A percentile compares a stretch with the other conserved stretches of the same genome.
phyloP scores from a whole-genome alignment of 495 filamentous ascomycete genomes.

The Penicillium malachiteum region DNA sequence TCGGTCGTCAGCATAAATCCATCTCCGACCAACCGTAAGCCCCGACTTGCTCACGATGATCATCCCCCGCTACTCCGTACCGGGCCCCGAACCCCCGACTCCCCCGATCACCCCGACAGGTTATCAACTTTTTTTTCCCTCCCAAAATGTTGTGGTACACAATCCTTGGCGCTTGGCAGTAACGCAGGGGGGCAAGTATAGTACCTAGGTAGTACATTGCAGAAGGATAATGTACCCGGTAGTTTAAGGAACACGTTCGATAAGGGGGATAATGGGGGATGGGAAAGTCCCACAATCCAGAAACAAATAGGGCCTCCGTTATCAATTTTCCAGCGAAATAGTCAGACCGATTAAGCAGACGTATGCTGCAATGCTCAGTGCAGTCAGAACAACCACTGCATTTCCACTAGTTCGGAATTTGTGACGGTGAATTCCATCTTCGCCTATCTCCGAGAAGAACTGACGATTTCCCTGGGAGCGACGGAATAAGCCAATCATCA shows the following conservation, averaged over 20 bases:
- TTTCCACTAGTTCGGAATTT: slow-evolving; percentile 62
- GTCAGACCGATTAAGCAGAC: slow-evolving; percentile 75
- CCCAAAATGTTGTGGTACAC: slow-evolving; percentile 12
- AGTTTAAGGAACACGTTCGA: not conserved
- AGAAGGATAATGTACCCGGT: not conserved
- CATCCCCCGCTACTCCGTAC: not conserved
- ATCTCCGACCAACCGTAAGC: slow-evolving; percentile 21
- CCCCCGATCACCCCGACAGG: slow-evolving; percentile 9
- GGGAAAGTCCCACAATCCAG: not conserved
- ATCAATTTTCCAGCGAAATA: slow-evolving; percentile 48
- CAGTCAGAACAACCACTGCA: slow-evolving; percentile 27
- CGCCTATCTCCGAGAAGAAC: slow-evolving; percentile 78
- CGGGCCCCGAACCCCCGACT: not conserved
- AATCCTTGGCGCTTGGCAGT: slow-evolving; percentile 41
- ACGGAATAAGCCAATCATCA: slow-evolving; percentile 76
- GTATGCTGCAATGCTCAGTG: slow-evolving; percentile 66
- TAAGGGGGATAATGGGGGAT: slow-evolving; percentile 1
- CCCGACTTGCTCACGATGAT: slow-evolving; percentile 14
- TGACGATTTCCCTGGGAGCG: slow-evolving; percentile 88
- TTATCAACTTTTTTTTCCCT: slow-evolving; percentile 2
- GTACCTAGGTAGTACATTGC: slow-evolving; percentile 12
- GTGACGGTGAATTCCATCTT: slow-evolving; percentile 65
- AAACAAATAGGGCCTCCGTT: not conserved
- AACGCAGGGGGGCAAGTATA: slow-evolving; percentile 30
- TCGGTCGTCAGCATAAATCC: slow-evolving; percentile 11